Conservation (phyloP, 306 rosid species). For the Rosa lucieae region DNA sequence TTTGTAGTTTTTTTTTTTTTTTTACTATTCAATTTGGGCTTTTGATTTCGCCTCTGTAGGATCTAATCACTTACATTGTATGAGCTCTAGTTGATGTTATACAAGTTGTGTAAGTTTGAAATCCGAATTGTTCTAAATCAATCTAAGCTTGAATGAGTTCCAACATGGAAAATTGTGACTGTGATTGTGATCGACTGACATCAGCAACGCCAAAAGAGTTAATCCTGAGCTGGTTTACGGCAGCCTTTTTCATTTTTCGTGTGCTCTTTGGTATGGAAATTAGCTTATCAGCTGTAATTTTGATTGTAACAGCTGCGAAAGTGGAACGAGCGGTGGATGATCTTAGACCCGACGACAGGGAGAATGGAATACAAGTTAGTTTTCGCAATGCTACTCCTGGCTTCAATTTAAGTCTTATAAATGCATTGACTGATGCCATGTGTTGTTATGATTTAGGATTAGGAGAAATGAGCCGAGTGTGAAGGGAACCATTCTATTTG, state of each 20-base stretch:
- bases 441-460: slow-evolving; percentile 50
- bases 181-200: not conserved
- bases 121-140: not conserved
- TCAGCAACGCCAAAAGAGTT: not conserved
- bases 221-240: not conserved
- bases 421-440: not conserved
- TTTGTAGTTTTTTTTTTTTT: not conserved
- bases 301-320: slow-evolving; percentile 62
- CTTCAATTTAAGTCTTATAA: slow-evolving; percentile 17
- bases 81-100: not conserved
- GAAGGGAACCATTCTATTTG: slow-evolving; percentile 84
- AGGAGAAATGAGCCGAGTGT: slow-evolving; percentile 83
- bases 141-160: not conserved
- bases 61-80: not conserved
- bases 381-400: slow-evolving; percentile 17
- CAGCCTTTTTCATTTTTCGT: not conserved
- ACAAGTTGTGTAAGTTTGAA: not conserved
- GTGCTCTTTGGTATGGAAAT: not conserved
- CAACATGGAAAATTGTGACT: not conserved
- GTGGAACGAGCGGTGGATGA: slow-evolving; percentile 98
- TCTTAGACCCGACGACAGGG: slow-evolving; percentile 90
- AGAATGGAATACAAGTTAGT: slow-evolving; percentile 97
- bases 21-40: not conserved
- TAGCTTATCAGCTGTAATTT: not conserved
- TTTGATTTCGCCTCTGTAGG: not conserved